A percentile compares a stretch with the other conserved stretches of the same genome.
These are phyloP conservation scores for Globisporangium splendens DNA, from an alignment of 352 stramenopile genomes.

Conservation along the genomic window DNA sequence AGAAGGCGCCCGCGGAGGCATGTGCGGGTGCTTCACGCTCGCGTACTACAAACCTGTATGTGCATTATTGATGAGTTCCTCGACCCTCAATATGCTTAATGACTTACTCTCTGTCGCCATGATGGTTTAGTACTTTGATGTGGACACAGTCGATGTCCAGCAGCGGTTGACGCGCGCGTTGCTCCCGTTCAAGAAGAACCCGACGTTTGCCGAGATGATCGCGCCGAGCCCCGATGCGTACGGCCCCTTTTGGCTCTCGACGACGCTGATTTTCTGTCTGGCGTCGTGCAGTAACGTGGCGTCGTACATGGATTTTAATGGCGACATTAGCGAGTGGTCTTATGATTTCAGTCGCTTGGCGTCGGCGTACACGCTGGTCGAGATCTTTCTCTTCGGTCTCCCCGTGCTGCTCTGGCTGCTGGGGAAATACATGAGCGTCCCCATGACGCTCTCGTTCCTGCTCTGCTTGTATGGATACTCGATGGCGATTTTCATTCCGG, in stretches of 20 bases:
- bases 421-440: constrained; percentile 75
- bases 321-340: constrained; percentile 56
- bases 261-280: constrained; percentile 84
- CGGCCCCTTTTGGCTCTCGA: constrained; percentile 80
- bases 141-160: constrained; percentile 81
- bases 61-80: constrained; percentile 12
- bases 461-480: constrained; percentile 87
- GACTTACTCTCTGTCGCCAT: not conserved
- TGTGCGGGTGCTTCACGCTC: constrained; percentile 81
- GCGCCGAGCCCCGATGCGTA: constrained; percentile 66
- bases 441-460: constrained; percentile 76
- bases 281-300: constrained; percentile 83
- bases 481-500: constrained; percentile 78
- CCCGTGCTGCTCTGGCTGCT: constrained; percentile 75
- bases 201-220: constrained; percentile 73
- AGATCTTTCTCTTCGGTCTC: constrained; percentile 70
- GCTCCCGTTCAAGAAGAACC: constrained; percentile 84
- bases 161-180: constrained; percentile 66
- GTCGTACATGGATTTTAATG: constrained; percentile 73
- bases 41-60: constrained; percentile 78
- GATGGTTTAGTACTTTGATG: constrained; percentile 72
- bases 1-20: constrained; percentile 28
- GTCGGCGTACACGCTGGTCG: constrained; percentile 75
- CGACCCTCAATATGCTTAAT: not conserved
- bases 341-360: constrained; percentile 84